phyloP scores from a whole-genome alignment of 1,139 yeast genomes.

The Tardiomyces digboiensis region DNA sequence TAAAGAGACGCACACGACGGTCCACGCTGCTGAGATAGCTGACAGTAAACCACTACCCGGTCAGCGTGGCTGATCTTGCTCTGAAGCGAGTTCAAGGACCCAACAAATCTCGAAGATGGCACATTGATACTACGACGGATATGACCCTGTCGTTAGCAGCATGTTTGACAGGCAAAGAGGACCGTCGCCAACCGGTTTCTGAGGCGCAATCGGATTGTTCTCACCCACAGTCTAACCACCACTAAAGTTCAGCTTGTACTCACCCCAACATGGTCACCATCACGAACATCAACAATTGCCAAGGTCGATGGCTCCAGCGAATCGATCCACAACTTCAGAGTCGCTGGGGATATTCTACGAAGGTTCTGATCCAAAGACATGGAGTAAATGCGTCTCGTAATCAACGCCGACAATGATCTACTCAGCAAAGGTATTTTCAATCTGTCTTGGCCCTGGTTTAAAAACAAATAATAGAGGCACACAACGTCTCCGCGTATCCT shows the following conservation, averaged over 20 bases:
- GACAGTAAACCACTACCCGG: slow-evolving; percentile 82
- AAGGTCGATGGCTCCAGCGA: slow-evolving; percentile 20
- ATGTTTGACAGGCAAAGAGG: too few species aligned
- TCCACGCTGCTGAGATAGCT: slow-evolving; percentile 82
- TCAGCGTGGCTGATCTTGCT: slow-evolving; percentile 30
- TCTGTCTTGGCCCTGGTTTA: too few species aligned
- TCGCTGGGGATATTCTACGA: slow-evolving; percentile 10
- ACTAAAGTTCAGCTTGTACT: slow-evolving; percentile 19
- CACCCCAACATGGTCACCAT: slow-evolving; percentile 55
- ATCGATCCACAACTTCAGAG: slow-evolving; percentile 20
- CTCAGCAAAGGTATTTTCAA: too few species aligned
- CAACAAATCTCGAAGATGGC: slow-evolving; percentile 44
- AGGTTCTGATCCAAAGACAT: neutral
- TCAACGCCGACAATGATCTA: too few species aligned
- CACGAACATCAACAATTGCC: slow-evolving; percentile 80
- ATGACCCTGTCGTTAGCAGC: slow-evolving; percentile 66
- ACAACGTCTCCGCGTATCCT: too few species aligned
- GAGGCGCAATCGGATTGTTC: too few species aligned
- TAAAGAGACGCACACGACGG: slow-evolving; percentile 74
- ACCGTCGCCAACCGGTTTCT: too few species aligned
- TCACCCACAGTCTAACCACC: neutral
- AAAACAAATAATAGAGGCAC: too few species aligned
- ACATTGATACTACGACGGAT: slow-evolving; percentile 52
- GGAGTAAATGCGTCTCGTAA: too few species aligned
- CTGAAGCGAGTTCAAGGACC: slow-evolving; percentile 35